Percentiles rank a stretch among this genome's conserved stretches.
phyloP scores from a whole-genome alignment of 164 flowering plant species.

The Magnolia changhungtana region DNA sequence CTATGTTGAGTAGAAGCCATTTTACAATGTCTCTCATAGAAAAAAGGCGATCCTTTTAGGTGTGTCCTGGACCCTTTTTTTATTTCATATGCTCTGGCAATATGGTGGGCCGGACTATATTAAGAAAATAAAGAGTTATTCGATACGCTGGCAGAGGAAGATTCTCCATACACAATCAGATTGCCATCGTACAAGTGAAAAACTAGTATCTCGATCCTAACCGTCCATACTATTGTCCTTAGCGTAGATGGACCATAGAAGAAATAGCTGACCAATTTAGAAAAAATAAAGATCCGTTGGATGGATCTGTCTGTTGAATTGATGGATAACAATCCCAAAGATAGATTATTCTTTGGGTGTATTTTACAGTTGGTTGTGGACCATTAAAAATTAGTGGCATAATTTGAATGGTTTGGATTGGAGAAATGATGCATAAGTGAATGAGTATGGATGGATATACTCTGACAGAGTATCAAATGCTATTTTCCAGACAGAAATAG shows the following conservation, averaged over 20 bases:
- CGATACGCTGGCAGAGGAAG: not conserved
- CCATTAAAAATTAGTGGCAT: too few species aligned
- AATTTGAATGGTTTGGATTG: too few species aligned
- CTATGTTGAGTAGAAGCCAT: slow-evolving; percentile 1
- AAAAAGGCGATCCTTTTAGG: not conserved
- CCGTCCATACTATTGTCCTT: too few species aligned
- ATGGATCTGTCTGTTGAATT: too few species aligned
- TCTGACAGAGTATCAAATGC: not conserved
- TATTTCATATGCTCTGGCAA: not conserved
- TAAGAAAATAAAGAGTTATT: not conserved
- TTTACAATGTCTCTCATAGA: not conserved
- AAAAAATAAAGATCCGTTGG: too few species aligned
- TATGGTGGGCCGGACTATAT: not conserved
- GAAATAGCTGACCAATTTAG: too few species aligned
- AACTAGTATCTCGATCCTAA: too few species aligned
- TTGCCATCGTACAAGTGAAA: not conserved
- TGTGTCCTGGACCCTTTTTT: not conserved
- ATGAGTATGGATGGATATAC: not conserved
- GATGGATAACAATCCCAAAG: too few species aligned
- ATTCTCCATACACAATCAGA: not conserved
- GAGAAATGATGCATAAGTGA: not conserved
- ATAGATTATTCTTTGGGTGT: too few species aligned
- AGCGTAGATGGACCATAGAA: too few species aligned
- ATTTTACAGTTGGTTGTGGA: too few species aligned
- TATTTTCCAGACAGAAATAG: not conserved